Percentiles rank a stretch among this genome's conserved stretches.
Conservation (phyloP, 306 rosid species). For the Betula pendula region DNA sequence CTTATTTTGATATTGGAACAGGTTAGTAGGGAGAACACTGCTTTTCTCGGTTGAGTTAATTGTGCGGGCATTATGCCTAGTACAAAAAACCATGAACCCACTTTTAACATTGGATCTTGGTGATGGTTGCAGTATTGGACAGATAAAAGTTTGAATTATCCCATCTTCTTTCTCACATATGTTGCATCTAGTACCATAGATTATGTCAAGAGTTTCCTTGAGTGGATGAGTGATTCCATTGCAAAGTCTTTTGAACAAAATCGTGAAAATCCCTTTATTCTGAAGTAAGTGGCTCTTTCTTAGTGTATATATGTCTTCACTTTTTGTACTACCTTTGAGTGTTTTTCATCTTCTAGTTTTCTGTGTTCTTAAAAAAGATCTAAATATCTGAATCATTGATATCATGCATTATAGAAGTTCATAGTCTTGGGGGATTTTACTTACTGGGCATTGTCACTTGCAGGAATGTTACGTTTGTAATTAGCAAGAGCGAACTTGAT, state of each 20-base stretch:
- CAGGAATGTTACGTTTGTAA: slow-evolving; percentile 68
- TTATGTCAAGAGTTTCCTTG: slow-evolving; percentile 88
- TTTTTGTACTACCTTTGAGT: not conserved
- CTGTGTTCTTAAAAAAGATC: not conserved
- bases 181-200: slow-evolving; percentile 91
- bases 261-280: slow-evolving; percentile 83
- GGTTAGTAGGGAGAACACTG: slow-evolving; percentile 49
- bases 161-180: slow-evolving; percentile 77
- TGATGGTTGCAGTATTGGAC: slow-evolving; percentile 81
- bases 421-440: slow-evolving; percentile 17
- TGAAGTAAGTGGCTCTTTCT: slow-evolving; percentile 63
- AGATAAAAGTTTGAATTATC: slow-evolving; percentile 75
- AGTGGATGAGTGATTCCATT: slow-evolving; percentile 98
- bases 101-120: slow-evolving; percentile 33
- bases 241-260: slow-evolving; percentile 93
- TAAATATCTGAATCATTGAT: not conserved
- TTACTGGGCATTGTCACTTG: slow-evolving; percentile 40
- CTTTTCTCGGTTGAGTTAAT: not conserved
- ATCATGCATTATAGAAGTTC: not conserved
- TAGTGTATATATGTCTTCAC: slow-evolving; percentile 5
- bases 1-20: slow-evolving; percentile 80
- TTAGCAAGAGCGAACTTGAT: slow-evolving; percentile 84
- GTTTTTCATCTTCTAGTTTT: not conserved
- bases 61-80: not conserved
- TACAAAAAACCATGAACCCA: not conserved